Percentiles rank a stretch among this genome's conserved stretches.
Evolutionary conservation across 805 yeast genomes (phyloP).

Genomic region (Schwanniomyces occidentalis): DNA sequence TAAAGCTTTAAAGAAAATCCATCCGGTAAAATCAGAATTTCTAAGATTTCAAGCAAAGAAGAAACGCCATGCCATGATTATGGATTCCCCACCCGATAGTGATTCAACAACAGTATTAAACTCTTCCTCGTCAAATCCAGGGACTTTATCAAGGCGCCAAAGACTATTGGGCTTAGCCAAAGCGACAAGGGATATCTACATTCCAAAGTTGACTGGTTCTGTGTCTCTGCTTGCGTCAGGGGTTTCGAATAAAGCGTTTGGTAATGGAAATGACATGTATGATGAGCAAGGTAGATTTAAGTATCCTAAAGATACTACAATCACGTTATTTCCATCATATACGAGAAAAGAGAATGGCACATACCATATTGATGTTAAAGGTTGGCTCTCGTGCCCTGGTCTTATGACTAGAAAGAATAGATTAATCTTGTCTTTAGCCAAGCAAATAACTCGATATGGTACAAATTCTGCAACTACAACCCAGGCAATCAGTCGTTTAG

Average conservation of each 20-base stretch:
- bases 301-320: conserved; percentile 57
- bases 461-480: conserved; percentile 9
- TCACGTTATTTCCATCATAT: conserved; percentile 49
- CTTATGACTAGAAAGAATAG: conserved; percentile 68
- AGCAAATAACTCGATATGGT: conserved; percentile 56
- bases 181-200: conserved; percentile 56
- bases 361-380: conserved; percentile 61
- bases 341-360: conserved; percentile 24
- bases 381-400: conserved; percentile 74
- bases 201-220: conserved; percentile 52
- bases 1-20: conserved; percentile 20
- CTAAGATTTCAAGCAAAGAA: conserved; percentile 5
- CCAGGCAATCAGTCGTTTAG: conserved; percentile 26
- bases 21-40: conserved; percentile 14
- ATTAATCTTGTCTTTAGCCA: conserved; percentile 65
- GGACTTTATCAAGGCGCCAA: conserved; percentile 38
- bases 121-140: conserved; percentile 1
- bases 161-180: conserved; percentile 51
- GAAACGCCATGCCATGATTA: conserved; percentile 19
- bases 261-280: conserved; percentile 22
- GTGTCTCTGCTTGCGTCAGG: conserved; percentile 50
- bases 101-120: background rate
- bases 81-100: conserved; percentile 4
- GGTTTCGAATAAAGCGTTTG: conserved; percentile 35
- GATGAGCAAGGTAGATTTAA: conserved; percentile 28